Evolutionary conservation across 2,329 filamentous ascomycete species (phyloP).

Genomic region (Beauveria rudraprayagi): DNA sequence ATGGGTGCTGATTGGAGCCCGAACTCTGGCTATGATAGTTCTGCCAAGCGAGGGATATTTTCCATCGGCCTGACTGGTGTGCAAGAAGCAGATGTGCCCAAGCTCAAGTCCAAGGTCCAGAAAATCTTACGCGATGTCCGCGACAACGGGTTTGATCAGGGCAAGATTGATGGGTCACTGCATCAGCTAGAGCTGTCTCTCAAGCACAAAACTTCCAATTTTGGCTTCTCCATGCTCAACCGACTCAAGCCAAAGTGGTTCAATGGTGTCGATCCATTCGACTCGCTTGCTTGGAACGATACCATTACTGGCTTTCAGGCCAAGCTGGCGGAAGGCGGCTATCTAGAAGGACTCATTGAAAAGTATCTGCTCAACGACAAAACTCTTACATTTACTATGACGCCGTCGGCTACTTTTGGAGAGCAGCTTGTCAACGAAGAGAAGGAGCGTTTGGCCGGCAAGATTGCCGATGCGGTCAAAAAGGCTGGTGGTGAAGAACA

Average conservation of each 20-base stretch:
- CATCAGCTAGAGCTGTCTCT: constrained; percentile 89
- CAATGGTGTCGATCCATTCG: constrained; percentile 86
- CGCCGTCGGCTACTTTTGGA: constrained; percentile 67
- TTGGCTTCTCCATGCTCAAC: constrained; percentile 85
- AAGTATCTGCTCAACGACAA: constrained; percentile 87
- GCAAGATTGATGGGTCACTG: constrained; percentile 87
- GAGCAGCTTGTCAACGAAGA: constrained; percentile 72
- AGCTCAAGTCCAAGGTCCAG: constrained; percentile 66
- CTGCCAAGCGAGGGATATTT: constrained; percentile 70
- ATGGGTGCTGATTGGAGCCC: constrained; percentile 90
- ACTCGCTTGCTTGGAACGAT: constrained; percentile 85
- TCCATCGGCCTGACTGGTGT: constrained; percentile 90
- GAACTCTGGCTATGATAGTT: constrained; percentile 84
- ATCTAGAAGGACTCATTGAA: constrained; percentile 76
- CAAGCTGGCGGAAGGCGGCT: constrained; percentile 65
- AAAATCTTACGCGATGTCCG: constrained; percentile 63
- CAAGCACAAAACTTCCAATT: constrained; percentile 94
- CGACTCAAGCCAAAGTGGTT: constrained; percentile 91
- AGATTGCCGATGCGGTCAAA: constrained; percentile 62
- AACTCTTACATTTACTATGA: constrained; percentile 89
- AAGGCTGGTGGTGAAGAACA: constrained; percentile 63
- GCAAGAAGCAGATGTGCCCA: constrained; percentile 66
- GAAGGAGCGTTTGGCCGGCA: constrained; percentile 60
- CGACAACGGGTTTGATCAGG: constrained; percentile 72
- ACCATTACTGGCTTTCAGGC: constrained; percentile 76